Evolutionary conservation across 116 monocot species (phyloP).

Genomic region (Cymodocea nodosa): DNA sequence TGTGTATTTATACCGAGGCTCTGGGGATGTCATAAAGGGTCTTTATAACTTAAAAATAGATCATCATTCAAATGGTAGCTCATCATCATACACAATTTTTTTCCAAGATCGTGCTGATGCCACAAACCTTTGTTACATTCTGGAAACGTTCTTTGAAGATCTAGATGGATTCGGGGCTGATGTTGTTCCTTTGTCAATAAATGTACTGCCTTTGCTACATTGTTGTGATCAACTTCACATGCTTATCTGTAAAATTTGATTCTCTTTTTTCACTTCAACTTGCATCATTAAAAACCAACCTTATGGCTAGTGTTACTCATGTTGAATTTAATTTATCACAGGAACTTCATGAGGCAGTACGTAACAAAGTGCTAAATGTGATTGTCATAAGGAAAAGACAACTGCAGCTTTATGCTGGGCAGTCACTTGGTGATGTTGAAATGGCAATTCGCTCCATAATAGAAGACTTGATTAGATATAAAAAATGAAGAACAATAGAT

Average conservation of each 20-base stretch:
- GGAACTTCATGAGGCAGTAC: constrained; percentile 46
- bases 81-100: constrained; percentile 39
- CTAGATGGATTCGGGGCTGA: constrained; percentile 54
- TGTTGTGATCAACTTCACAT: neutral
- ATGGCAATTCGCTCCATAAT: constrained; percentile 35
- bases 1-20: constrained; percentile 41
- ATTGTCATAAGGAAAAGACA: constrained; percentile 50
- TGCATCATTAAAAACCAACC: neutral
- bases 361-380: constrained; percentile 19
- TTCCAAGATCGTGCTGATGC: constrained; percentile 75
- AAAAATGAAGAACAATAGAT: neutral
- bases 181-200: constrained; percentile 49
- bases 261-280: neutral
- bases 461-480: neutral
- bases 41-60: constrained; percentile 47
- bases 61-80: constrained; percentile 18
- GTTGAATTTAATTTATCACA: constrained; percentile 13
- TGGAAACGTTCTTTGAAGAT: constrained; percentile 63
- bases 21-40: constrained; percentile 23
- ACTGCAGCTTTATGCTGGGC: constrained; percentile 54
- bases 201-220: constrained; percentile 22
- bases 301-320: neutral
- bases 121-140: constrained; percentile 56
- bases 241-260: neutral
- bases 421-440: constrained; percentile 64